Percentiles rank a stretch among this genome's conserved stretches.
These are phyloP conservation scores for Dactylella cylindrospora DNA, from an alignment of 2,329 filamentous ascomycete species.

Conservation along the genomic window DNA sequence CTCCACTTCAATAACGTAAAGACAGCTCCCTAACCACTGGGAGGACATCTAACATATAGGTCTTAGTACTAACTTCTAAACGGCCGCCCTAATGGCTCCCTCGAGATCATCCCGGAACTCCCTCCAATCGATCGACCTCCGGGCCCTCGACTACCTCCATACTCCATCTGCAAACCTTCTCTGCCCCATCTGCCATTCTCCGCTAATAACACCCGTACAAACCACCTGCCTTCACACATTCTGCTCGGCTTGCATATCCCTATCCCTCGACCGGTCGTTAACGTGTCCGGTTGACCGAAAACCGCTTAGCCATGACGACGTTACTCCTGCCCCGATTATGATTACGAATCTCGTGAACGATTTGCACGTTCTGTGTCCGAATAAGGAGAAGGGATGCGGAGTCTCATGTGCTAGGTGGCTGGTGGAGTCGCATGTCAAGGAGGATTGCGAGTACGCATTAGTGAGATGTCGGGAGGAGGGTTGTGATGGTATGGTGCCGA, in stretches of 20 bases:
- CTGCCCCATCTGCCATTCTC: conserved; percentile 60
- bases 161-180: conserved; percentile 52
- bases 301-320: conserved; percentile 46
- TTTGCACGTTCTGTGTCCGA: conserved; percentile 63
- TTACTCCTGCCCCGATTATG: conserved; percentile 54
- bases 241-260: conserved; percentile 59
- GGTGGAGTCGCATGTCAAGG: conserved; percentile 60
- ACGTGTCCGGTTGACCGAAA: conserved; percentile 49
- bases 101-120: conserved; percentile 30
- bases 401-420: conserved; percentile 59
- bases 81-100: conserved; percentile 8
- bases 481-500: conserved; percentile 59
- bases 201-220: conserved; percentile 63
- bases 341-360: conserved; percentile 64
- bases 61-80: not conserved
- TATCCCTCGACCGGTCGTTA: conserved; percentile 46
- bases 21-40: no score
- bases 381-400: conserved; percentile 58
- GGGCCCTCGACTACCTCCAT: conserved; percentile 51
- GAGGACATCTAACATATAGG: conserved; percentile 1
- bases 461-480: conserved; percentile 60
- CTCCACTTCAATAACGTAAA: not conserved
- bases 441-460: conserved; percentile 61
- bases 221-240: conserved; percentile 68
- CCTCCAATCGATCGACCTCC: conserved; percentile 49